A percentile compares a stretch with the other conserved stretches of the same genome.
Conservation (phyloP, 495 filamentous ascomycete species). For the Neurospora sp. region DNA sequence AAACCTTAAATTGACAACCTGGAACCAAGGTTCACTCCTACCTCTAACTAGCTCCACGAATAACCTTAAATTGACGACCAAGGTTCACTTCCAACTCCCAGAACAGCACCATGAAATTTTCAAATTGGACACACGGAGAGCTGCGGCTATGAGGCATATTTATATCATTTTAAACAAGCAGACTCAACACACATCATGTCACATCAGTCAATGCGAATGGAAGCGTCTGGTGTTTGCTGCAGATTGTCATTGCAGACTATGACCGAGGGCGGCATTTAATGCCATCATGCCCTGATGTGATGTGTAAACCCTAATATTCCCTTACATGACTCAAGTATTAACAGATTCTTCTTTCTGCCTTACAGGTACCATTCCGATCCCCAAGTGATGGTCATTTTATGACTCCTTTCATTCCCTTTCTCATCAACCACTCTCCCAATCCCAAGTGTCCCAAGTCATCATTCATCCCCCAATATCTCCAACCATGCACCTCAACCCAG, state of each 20-base stretch:
- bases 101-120: neutral
- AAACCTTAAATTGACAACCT: neutral
- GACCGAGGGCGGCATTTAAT: neutral
- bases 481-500: fast-evolving
- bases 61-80: neutral
- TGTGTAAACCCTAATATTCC: neutral
- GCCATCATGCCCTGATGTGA: too few species aligned
- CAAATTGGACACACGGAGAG: too few species aligned
- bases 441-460: neutral
- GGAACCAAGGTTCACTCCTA: too few species aligned
- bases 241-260: neutral
- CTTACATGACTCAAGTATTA: neutral
- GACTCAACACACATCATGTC: neutral
- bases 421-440: neutral
- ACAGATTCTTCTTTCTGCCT: neutral
- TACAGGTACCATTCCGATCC: neutral
- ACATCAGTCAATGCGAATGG: neutral
- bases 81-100: neutral
- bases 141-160: neutral
- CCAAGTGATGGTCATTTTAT: neutral
- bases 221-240: neutral
- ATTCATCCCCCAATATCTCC: neutral
- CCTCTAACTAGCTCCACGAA: too few species aligned
- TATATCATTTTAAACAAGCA: neutral
- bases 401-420: neutral